Evolutionary conservation across 2,329 filamentous ascomycete genomes (phyloP).

Genomic region (Neofusicoccum sp.): DNA sequence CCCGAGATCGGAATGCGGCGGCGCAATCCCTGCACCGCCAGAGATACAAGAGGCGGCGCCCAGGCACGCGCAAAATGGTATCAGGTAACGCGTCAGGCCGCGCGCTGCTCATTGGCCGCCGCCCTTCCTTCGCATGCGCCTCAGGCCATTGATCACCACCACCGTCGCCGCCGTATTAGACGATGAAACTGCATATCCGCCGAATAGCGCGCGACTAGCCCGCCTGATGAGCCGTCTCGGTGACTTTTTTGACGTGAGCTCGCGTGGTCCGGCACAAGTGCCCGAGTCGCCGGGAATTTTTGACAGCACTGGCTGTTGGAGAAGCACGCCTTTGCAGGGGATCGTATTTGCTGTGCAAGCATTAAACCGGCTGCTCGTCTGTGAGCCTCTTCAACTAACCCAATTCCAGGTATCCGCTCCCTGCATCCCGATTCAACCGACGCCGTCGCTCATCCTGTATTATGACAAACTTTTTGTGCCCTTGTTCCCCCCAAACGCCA

Average conservation of each 20-base stretch:
- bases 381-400: slow-evolving; percentile 8
- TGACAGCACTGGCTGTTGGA: not conserved
- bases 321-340: not conserved
- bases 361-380: not conserved
- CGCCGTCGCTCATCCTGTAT: slow-evolving; percentile 9
- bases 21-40: not conserved
- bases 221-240: not conserved
- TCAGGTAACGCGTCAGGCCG: not conserved
- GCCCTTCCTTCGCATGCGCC: not conserved
- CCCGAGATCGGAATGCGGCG: slow-evolving; percentile 9
- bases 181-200: slow-evolving; percentile 1
- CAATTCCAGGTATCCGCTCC: slow-evolving; percentile 1
- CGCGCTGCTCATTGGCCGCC: not conserved
- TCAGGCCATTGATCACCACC: slow-evolving; percentile 14
- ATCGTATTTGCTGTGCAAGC: not conserved
- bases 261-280: not conserved
- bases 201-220: not conserved
- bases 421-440: not conserved
- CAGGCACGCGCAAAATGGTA: slow-evolving; percentile 8
- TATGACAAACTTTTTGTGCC: slow-evolving; percentile 14
- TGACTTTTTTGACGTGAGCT: not conserved
- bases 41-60: slow-evolving; percentile 14
- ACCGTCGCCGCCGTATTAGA: slow-evolving; percentile 4
- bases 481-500: not conserved
- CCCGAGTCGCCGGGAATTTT: not conserved